Percentiles rank a stretch among this genome's conserved stretches.
These are phyloP conservation scores for Diaporthe vaccinii DNA, from an alignment of 2,329 filamentous ascomycete species.

Conservation along the genomic window DNA sequence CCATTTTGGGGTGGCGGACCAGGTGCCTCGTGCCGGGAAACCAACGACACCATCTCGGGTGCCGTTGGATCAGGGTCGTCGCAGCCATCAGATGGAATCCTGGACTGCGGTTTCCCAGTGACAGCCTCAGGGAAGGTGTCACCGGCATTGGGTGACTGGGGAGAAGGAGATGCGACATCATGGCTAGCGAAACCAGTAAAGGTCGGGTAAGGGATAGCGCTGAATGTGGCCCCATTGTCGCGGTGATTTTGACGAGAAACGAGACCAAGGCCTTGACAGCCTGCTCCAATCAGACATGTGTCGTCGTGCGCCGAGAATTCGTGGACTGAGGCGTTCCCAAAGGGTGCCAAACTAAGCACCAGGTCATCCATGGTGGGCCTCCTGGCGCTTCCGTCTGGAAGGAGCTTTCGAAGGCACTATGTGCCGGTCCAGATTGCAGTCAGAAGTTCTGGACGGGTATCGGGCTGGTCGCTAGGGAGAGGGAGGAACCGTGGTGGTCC, in stretches of 20 bases:
- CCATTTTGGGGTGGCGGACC: background rate
- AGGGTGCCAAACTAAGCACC: background rate
- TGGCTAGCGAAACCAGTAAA: conserved; percentile 4
- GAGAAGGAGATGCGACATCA: conserved; percentile 10
- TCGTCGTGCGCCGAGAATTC: conserved; percentile 40
- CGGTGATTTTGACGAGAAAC: conserved; percentile 7
- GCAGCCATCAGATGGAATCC: background rate
- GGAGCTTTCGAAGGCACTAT: background rate
- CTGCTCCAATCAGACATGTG: conserved; percentile 38
- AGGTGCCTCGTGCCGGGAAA: background rate
- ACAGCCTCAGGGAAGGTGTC: conserved; percentile 19
- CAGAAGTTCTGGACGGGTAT: background rate
- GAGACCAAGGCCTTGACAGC: conserved; percentile 39
- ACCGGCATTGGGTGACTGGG: conserved; percentile 4
- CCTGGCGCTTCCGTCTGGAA: background rate
- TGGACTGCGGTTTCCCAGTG: conserved; percentile 15
- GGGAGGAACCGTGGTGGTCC: conserved; percentile 16
- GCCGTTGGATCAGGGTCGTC: background rate
- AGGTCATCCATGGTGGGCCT: conserved; percentile 45
- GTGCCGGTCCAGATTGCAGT: background rate
- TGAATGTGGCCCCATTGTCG: background rate
- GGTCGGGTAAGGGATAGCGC: conserved; percentile 11
- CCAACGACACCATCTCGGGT: background rate
- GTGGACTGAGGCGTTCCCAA: conserved; percentile 21
- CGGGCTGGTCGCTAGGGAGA: conserved; percentile 3